phyloP scores from a whole-genome alignment of 441 rosid species.

The Pelargonium fulgidum region DNA sequence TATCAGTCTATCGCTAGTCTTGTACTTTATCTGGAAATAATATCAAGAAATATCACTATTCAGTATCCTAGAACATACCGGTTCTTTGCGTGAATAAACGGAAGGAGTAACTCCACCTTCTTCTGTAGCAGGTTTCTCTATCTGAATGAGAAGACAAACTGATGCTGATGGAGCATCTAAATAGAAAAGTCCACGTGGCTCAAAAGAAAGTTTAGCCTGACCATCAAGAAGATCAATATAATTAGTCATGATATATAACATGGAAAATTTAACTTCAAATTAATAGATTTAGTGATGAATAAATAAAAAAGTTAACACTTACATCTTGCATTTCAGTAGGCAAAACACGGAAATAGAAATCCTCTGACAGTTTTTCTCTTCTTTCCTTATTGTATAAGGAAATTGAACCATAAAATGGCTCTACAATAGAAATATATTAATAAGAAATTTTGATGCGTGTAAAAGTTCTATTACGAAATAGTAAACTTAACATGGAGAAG shows the following conservation, averaged over 20 bases:
- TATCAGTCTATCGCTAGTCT: neutral
- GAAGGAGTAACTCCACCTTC: conserved; percentile 92
- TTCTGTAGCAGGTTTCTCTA: conserved; percentile 94
- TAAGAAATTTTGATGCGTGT: conserved; percentile 23
- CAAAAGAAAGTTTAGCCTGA: conserved; percentile 60
- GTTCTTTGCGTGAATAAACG: conserved; percentile 97
- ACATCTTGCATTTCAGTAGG: conserved; percentile 84
- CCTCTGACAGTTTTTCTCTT: conserved; percentile 92
- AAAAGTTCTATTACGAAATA: conserved; percentile 15
- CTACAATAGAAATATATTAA: conserved; percentile 40
- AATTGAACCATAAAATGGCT: conserved; percentile 95
- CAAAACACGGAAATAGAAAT: conserved; percentile 63
- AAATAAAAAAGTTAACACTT: conserved; percentile 28
- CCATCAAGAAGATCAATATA: conserved; percentile 16
- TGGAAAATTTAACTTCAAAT: neutral
- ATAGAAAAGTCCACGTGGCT: conserved; percentile 78
- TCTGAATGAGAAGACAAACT: conserved; percentile 77
- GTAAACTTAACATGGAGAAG: conserved; percentile 8
- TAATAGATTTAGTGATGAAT: neutral
- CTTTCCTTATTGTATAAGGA: conserved; percentile 87
- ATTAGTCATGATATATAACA: conserved; percentile 6
- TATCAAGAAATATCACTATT: neutral
- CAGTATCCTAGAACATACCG: conserved; percentile 48
- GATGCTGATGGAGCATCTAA: conserved; percentile 94
- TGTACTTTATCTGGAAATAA: neutral